Evolutionary conservation across 116 monocot species (phyloP), one percentile per base, ranked within the genome.

Genomic region (Zostera marina): DNA sequence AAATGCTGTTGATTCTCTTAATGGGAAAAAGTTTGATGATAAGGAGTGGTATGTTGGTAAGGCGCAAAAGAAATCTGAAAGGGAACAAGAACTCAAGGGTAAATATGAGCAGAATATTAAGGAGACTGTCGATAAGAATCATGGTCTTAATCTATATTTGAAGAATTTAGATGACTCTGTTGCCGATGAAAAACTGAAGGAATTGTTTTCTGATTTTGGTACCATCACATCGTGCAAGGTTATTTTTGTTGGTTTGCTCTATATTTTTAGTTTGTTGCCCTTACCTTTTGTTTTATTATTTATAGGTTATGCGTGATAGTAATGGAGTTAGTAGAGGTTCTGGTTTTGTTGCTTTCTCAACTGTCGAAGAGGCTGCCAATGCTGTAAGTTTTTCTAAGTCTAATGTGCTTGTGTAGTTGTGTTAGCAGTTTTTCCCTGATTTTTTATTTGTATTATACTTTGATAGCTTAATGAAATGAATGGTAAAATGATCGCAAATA

Each of bases 1-100:
- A 14, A 44, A 24, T 52, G 84, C 94, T 46, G 89, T 94, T 47
- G 60, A 88, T 38, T 78, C 73, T 17, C 77, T 94, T 42, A 94
- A 94, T 66, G 94, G 89, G 16, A 85, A 82, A 66, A 82, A 88
- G 59, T 67, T 94, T 72, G 79, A 85, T 66, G 89, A 82, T 3
- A 94, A 94, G 53, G 94, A 88, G 56, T 88, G 85, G 89, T 94
- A 77, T 85, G 94, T 94, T 65, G 89, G 89, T 10, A 94, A 82
- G 69, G 94, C 94, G 44, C 94, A 82, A 62, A 94, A 94, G 64
- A 94, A 94, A 69, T 77, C 79, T 38, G 89, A 88, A 42, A 88
- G 94, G 57, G 94, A 94, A 72, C 47, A 68, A 42, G 94, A 88
- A 59, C 53, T 94, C 52, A 88, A 94, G 57, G 77, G 58, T 22